Base-by-base conservation (phyloP, 192 early-diverging fungal genomes). In the Coemansia aciculifera region DNA sequence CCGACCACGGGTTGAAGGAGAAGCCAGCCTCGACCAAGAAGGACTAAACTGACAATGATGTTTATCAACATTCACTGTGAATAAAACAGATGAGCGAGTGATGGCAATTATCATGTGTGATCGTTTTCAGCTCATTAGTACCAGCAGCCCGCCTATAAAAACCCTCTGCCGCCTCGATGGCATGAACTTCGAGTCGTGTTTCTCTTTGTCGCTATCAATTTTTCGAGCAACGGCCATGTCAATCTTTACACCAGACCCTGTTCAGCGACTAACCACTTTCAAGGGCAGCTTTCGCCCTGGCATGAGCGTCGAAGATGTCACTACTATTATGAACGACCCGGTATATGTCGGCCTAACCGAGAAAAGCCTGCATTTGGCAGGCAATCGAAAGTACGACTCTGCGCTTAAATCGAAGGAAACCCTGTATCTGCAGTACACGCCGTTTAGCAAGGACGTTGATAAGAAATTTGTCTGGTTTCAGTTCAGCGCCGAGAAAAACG, bases 1-100 rank as follows among this genome's bases (percentile, higher is more conserved):
- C 37, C 0, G 44, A 51, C 2, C 64, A 56, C 34, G 68, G 73
- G 62, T 63, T 69, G 61, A 59, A 60, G 36, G 17, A 61, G 8
- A 32, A 51, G 29, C 1, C 23, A 1, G 60, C 29, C n/a, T 57
- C 2, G 15, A 15, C 17, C 3, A 31, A 13, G 3, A 34, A 32
- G 12, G 27, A 17, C 54, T 29, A 32, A 5, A 32, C 29, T n/a
- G 31, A 13, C 5, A 57, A 32, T 31, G 27, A 57, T 31, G 9
- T 19, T 57, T 17, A 57, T 57, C 54, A 31, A 7, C 54, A 57
- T 17, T 15, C 15, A 31, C 24, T 13, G 24, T 29, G 51, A 29
- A 24, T 29, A 52, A 51, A 24, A 17, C 13, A 17, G 17, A 17
- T 4, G 15, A 21, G 19, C n/a, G 46, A 9, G 46, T 19, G 46